These are phyloP conservation scores for Mortierella sp. DNA, from an alignment of 371 early-diverging fungal species.

Conservation along the genomic window DNA sequence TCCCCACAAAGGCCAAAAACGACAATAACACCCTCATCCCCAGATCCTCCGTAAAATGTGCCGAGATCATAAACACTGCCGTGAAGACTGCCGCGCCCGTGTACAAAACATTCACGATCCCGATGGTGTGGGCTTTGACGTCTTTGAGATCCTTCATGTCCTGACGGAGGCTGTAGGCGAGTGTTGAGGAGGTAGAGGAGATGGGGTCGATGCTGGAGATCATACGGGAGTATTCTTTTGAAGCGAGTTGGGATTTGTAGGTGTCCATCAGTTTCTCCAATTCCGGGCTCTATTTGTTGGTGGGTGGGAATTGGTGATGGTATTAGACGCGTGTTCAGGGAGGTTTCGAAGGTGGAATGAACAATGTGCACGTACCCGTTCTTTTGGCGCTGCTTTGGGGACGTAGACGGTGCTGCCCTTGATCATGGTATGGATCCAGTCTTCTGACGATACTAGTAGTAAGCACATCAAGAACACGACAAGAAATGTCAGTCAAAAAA, in stretches of 20 bases:
- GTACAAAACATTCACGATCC: constrained; percentile 51
- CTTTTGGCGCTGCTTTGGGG: constrained; percentile 35
- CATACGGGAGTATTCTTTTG: constrained; percentile 51
- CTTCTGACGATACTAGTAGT: constrained; percentile 19
- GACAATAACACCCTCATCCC: constrained; percentile 50
- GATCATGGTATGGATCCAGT: constrained; percentile 49
- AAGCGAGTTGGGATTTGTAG: constrained; percentile 41
- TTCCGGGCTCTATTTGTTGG: constrained; percentile 37
- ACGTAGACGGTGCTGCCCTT: constrained; percentile 48
- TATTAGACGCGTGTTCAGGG: neutral
- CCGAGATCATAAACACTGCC: constrained; percentile 51
- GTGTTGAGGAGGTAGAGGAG: constrained; percentile 15
- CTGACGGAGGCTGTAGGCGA: constrained; percentile 27
- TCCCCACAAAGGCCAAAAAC: constrained; percentile 41
- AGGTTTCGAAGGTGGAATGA: neutral
- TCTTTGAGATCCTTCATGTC: constrained; percentile 48
- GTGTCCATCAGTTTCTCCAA: constrained; percentile 46
- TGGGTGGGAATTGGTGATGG: neutral
- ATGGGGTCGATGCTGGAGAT: constrained; percentile 24
- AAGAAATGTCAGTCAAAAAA: neutral
- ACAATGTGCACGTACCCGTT: constrained; percentile 25
- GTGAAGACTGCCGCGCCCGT: constrained; percentile 50
- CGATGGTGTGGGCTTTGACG: constrained; percentile 37
- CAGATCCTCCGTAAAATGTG: constrained; percentile 41
- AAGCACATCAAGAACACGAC: neutral